Conservation (phyloP, 2,329 filamentous ascomycete species). For the Lasiodiplodia citricola region DNA sequence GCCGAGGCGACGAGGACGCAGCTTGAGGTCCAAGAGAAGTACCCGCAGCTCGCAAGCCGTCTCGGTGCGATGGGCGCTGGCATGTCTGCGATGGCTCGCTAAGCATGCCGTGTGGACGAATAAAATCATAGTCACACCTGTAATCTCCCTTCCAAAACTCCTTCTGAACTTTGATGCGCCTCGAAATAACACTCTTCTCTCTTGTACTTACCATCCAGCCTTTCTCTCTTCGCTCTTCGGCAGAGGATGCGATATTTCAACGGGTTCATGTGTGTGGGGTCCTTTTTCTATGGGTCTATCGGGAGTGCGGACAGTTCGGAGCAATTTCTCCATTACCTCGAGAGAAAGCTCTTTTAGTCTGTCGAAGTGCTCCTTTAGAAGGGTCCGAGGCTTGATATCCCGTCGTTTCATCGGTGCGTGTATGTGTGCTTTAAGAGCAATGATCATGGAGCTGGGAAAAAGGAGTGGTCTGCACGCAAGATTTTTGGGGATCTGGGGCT, state of each 20-base stretch:
- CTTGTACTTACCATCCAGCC: constrained; percentile 14
- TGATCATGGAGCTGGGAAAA: neutral
- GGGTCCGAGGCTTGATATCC: constrained; percentile 20
- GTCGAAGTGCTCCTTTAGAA: constrained; percentile 14
- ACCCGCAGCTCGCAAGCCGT: constrained; percentile 56
- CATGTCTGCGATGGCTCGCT: constrained; percentile 18
- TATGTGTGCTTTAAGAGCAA: neutral
- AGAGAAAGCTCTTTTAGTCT: neutral
- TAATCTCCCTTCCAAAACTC: constrained; percentile 1
- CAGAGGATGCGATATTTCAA: constrained; percentile 1
- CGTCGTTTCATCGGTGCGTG: constrained; percentile 5
- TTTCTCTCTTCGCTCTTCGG: constrained; percentile 16
- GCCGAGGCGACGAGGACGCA: constrained; percentile 96
- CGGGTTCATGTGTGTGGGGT: neutral
- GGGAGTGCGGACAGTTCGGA: neutral
- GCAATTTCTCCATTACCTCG: neutral
- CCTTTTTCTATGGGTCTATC: neutral
- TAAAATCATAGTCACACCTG: constrained; percentile 21
- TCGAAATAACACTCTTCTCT: constrained; percentile 10
- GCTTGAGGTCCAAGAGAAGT: constrained; percentile 70
- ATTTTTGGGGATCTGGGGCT: neutral
- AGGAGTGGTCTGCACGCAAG: neutral
- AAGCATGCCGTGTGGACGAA: neutral
- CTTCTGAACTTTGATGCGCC: neutral
- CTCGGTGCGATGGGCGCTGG: constrained; percentile 53